Base-by-base conservation (phyloP, 208 protist genomes). In the Wallacemonas collosoma region DNA sequence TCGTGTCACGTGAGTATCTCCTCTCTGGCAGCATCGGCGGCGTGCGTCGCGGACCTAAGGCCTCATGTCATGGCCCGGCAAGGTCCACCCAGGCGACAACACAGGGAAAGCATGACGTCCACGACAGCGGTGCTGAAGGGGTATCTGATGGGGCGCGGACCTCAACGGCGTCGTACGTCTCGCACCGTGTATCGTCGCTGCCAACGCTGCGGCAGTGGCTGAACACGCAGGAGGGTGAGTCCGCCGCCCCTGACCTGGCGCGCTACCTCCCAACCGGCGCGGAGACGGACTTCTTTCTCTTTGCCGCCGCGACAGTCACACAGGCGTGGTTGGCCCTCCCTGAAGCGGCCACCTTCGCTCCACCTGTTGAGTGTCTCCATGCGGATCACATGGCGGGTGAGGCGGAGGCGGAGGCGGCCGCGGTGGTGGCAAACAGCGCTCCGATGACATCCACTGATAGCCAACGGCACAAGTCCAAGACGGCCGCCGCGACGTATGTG, bases 1-100 rank as follows among this genome's bases (percentile, higher is more conserved):
- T 85, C 8, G 76, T 87, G 1, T 83, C 75, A 6, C 61, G 73
- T n/a, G 58, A 65, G 45, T 71, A 79, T 48, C 66, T 80, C 41
- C 11, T 50, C 9, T 14, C 60, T 12, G 8, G 45, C 45, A 12
- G 45, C 45, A 14, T 12, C 8, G 6, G 8, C 45, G 12, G 8
- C 45, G 45, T 50, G 8, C 45, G 45, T 26, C 45, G 45, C 45
- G 45, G 45, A 6, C 45, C 45, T 12, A 12, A 50, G 8, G 45
- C 45, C 8, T 50, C 26, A 26, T 26, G 26, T 26, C 26, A 26
- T 26, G 26, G 26, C 26, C 26, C 26, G 26, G 26, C 26, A 26
- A 26, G 26, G 26, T 26, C 26, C 26, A 26, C 26, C 26, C 26
- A 26, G 26, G 26, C 26, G 26, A 26, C 26, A 26, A 26, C 26